These are phyloP conservation scores for Pisolithus albus DNA, from an alignment of 768 basidiomycete species.

Conservation along the genomic window DNA sequence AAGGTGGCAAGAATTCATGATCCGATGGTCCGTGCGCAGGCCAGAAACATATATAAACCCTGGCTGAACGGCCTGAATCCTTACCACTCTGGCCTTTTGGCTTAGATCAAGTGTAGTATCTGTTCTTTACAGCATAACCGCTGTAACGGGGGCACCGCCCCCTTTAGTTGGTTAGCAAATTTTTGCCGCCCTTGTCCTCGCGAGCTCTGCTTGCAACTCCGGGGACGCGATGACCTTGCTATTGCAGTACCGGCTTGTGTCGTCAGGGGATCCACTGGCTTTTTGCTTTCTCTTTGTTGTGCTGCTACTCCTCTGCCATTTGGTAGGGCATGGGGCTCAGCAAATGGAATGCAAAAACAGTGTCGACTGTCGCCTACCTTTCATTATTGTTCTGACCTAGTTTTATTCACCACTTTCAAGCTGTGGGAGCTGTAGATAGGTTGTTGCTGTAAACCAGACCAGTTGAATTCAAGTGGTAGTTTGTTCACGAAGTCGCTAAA, in stretches of 20 bases:
- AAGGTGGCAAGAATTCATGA: neutral
- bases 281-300: slow-evolving; percentile 17
- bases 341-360: neutral
- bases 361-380: too few relatives aligned
- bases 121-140: slow-evolving; percentile 60
- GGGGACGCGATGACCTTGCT: slow-evolving; percentile 27
- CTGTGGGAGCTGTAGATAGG: too few relatives aligned
- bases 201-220: slow-evolving; percentile 31
- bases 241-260: slow-evolving; percentile 17
- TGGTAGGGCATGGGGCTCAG: neutral
- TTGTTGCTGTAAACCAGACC: too few relatives aligned
- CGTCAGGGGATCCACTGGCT: slow-evolving; percentile 10
- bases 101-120: slow-evolving; percentile 78
- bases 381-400: too few relatives aligned
- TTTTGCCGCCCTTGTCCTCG: slow-evolving; percentile 46
- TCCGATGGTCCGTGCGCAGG: neutral
- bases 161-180: slow-evolving; percentile 52
- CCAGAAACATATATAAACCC: neutral
- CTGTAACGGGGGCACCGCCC: slow-evolving; percentile 52
- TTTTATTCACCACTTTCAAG: too few relatives aligned
- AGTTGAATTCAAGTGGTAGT: too few relatives aligned
- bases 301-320: neutral
- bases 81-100: slow-evolving; percentile 47
- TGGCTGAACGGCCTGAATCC: neutral
- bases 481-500: too few relatives aligned